phyloP scores from a whole-genome alignment of 805 yeast species.

The Wickerhamiella alocasiicola region DNA sequence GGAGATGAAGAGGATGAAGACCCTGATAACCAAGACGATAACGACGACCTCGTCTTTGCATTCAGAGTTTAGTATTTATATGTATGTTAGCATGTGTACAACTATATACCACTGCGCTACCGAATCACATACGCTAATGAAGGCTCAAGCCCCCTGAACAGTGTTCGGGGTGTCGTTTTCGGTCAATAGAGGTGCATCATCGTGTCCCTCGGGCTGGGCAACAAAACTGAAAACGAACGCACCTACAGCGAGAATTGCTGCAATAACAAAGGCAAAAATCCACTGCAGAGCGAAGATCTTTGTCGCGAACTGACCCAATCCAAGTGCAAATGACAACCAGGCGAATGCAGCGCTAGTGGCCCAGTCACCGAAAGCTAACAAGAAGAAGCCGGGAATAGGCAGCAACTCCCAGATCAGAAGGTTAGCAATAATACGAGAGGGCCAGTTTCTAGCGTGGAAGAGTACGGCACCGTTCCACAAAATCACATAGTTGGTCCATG shows the following conservation, averaged over 20 bases:
- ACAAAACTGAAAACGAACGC: constrained; percentile 33
- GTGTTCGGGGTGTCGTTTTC: constrained; percentile 17
- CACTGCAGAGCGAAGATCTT: constrained; percentile 70
- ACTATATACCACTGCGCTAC: too few relatives aligned
- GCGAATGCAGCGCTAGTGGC: constrained; percentile 50
- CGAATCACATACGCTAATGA: neutral
- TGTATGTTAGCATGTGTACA: too few relatives aligned
- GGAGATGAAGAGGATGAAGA: constrained; percentile 4
- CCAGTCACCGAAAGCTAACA: constrained; percentile 57
- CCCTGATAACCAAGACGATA: constrained; percentile 12
- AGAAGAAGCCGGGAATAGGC: constrained; percentile 45
- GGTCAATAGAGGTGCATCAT: constrained; percentile 19
- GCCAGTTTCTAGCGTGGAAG: constrained; percentile 45
- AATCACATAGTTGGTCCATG: constrained; percentile 61
- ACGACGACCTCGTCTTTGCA: constrained; percentile 21
- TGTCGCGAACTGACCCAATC: constrained; percentile 54
- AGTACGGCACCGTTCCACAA: constrained; percentile 81
- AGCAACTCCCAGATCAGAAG: constrained; percentile 68
- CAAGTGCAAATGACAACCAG: constrained; percentile 51
- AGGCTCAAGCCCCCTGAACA: constrained; percentile 6
- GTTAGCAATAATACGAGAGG: constrained; percentile 59
- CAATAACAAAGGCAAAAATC: constrained; percentile 65
- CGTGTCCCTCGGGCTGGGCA: constrained; percentile 14
- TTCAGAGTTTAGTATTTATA: constrained; percentile 17
- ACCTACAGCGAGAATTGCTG: constrained; percentile 42